Evolutionary conservation across 768 basidiomycete genomes (phyloP), one percentile per base, ranked within the genome.

Genomic region (Suillus lakei): DNA sequence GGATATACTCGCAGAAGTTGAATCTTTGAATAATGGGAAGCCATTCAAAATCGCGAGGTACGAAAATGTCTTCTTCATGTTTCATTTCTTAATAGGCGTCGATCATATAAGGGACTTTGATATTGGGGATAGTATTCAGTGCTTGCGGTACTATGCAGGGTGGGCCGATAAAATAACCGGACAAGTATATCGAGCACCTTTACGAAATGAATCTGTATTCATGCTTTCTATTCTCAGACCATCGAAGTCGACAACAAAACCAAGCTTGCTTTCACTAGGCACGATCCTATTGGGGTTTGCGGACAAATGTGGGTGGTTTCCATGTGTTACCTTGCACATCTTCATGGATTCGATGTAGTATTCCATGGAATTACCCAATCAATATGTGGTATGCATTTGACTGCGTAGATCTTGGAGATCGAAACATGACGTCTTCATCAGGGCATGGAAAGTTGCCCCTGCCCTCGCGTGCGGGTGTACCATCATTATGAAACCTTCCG

Each of bases 161-260:
- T 96, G 92, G 92, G 93, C 94, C 10, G 96, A 98, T 81, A 99
- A 98, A 80, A 90, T 98, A 60, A 79, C 84, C 30, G 97, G 98
- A 26, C 88, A 96, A 86, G 91, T 90, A 68, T 69, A n/a, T 48
- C 41, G 50, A 39, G 48, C 66, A 68, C 21, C 48, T 15, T 58
- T 46, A 32, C 23, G 43, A 44, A 39, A 34, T 41, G 34, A 39
- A 36, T 28, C 13, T 21, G 53, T 66, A 48, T 39, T 30, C 43
- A 62, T 18, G 26, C 59, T 67, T n/a, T 70, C 43, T 38, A 59
- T 41, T 43, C 43, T 26, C 72, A 93, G 89, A 88, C 86, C 38
- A 86, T 96, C 68, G 93, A 95, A 75, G 83, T 93, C 34, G 89
- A 94, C 72, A 90, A 91, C 75, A 88, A 87, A 73, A 81, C 79